Percentiles rank a stretch among this genome's conserved stretches.
Conservation (phyloP, 176 grass and related monocot genomes). For the Lolium multiflorum region DNA sequence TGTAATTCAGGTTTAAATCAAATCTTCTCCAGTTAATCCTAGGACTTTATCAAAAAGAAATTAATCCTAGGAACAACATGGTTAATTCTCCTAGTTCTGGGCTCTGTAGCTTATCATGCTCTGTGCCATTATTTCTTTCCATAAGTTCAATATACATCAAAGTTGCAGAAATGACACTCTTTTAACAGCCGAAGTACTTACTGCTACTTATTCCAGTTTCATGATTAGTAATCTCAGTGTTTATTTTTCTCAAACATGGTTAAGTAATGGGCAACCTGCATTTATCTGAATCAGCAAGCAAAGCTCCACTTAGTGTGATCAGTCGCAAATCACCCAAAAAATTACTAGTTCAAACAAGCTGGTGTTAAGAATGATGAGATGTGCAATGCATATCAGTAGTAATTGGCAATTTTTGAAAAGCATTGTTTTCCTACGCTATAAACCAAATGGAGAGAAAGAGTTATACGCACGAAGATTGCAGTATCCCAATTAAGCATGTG, state of each 20-base stretch:
- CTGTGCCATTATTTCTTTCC: too few relatives aligned
- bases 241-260: background rate
- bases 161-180: too few relatives aligned
- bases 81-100: too few relatives aligned
- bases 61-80: too few relatives aligned
- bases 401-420: background rate
- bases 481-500: background rate
- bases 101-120: too few relatives aligned
- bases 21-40: too few relatives aligned
- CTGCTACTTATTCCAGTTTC: too few relatives aligned
- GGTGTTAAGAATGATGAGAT: background rate
- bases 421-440: background rate
- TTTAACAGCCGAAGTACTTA: too few relatives aligned
- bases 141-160: too few relatives aligned
- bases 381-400: background rate
- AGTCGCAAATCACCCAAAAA: background rate
- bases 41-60: too few relatives aligned
- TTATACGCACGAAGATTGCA: background rate
- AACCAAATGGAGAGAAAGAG: background rate
- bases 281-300: background rate
- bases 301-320: background rate
- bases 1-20: too few relatives aligned
- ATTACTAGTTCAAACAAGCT: background rate
- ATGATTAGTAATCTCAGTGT: background rate
- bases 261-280: background rate